Evolutionary conservation across 2,329 filamentous ascomycete genomes (phyloP).

Genomic region (Aspergillus latus): DNA sequence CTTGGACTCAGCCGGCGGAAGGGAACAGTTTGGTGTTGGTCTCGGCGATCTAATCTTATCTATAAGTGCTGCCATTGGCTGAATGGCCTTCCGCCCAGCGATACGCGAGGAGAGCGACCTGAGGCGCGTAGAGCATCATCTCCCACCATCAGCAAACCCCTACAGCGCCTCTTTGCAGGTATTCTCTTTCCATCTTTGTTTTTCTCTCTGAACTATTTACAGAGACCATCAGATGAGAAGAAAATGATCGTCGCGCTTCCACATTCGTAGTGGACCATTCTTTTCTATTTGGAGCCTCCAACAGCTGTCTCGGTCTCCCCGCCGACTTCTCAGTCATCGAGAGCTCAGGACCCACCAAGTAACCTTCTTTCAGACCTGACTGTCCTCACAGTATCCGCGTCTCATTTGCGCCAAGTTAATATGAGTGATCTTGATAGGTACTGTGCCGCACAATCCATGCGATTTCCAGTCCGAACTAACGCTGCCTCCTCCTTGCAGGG

Average conservation of each 20-base stretch:
- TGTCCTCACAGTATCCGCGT: constrained; percentile 5
- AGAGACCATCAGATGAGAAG: constrained; percentile 11
- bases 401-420: constrained; percentile 27
- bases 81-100: background rate
- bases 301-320: constrained; percentile 8
- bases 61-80: constrained; percentile 30
- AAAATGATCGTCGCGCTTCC: constrained; percentile 22
- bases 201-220: constrained; percentile 4
- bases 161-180: constrained; percentile 11
- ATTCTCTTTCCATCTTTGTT: constrained; percentile 6
- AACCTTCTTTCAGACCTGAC: constrained; percentile 8
- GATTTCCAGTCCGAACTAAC: constrained; percentile 4
- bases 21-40: constrained; percentile 21
- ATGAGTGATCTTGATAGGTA: constrained; percentile 97
- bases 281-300: constrained; percentile 12
- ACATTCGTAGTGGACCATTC: constrained; percentile 22
- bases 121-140: constrained; percentile 12
- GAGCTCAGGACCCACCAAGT: constrained; percentile 20
- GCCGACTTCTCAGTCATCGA: constrained; percentile 5
- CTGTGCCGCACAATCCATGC: background rate
- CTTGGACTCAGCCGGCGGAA: constrained; percentile 5
- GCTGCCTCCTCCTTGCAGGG: constrained; percentile 54
- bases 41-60: constrained; percentile 44
- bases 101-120: constrained; percentile 7
- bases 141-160: constrained; percentile 6